Evolutionary conservation across 2,329 filamentous ascomycete genomes (phyloP).

Genomic region (Calonectria multiphialidica): DNA sequence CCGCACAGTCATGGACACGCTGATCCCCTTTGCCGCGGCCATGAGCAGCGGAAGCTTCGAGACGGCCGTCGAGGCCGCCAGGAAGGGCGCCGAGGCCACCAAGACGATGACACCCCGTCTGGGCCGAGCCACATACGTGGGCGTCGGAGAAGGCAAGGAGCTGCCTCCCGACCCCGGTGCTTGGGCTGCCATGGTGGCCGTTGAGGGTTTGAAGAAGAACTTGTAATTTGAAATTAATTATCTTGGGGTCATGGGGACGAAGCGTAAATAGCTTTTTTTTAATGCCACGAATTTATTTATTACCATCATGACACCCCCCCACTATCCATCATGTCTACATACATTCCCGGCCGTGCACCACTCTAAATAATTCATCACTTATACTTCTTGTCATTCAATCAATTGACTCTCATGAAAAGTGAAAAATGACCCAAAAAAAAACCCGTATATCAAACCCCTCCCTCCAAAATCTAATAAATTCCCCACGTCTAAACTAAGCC

Average conservation of each 20-base stretch:
- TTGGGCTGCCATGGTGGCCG: slow-evolving; percentile 73
- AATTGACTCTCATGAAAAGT: background rate
- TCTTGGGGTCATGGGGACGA: background rate
- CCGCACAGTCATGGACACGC: slow-evolving; percentile 68
- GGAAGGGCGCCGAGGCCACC: slow-evolving; percentile 71
- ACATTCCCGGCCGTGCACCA: background rate
- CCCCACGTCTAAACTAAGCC: slow-evolving; percentile 42
- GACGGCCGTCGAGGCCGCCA: slow-evolving; percentile 69
- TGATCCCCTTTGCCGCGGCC: slow-evolving; percentile 65
- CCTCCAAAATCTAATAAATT: background rate
- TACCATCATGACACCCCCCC: background rate
- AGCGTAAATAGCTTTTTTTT: slow-evolving; percentile 5
- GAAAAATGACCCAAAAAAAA: background rate
- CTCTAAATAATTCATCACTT: background rate
- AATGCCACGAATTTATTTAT: background rate
- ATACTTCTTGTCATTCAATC: background rate
- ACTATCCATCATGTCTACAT: background rate
- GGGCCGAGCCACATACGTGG: slow-evolving; percentile 77
- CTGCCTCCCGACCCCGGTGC: slow-evolving; percentile 78
- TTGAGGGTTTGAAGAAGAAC: slow-evolving; percentile 37
- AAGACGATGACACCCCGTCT: slow-evolving; percentile 74
- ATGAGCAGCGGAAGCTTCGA: slow-evolving; percentile 64
- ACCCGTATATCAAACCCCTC: background rate
- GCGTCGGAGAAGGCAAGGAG: slow-evolving; percentile 62
- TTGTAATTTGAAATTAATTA: slow-evolving; percentile 13